Percentiles rank a stretch among this genome's conserved stretches.
These are phyloP conservation scores for Turnera subulata DNA, from an alignment of 345 rosid genomes.

Conservation along the genomic window DNA sequence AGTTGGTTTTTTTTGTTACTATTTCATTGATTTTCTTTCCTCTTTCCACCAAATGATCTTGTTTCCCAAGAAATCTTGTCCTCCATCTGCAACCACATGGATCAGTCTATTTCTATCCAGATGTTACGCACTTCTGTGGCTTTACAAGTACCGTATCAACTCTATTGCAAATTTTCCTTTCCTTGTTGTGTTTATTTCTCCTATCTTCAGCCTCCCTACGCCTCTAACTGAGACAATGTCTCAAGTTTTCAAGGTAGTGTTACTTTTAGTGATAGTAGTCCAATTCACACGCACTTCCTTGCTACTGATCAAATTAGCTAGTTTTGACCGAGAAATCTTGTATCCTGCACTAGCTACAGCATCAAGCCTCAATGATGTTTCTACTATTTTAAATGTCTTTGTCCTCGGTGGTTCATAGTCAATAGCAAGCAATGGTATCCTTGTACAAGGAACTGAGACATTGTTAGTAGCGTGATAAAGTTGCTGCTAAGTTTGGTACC, in stretches of 20 bases:
- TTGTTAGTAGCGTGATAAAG: too few species aligned
- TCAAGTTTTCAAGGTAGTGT: slow-evolving; percentile 62
- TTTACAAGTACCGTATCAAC: slow-evolving; percentile 62
- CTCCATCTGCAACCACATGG: background rate
- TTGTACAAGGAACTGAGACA: slow-evolving; percentile 71
- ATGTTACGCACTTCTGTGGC: background rate
- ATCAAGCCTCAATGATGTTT: slow-evolving; percentile 87
- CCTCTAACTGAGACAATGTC: slow-evolving; percentile 84
- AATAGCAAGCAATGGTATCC: slow-evolving; percentile 76
- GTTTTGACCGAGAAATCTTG: slow-evolving; percentile 82
- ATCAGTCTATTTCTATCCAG: background rate
- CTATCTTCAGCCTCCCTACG: slow-evolving; percentile 86
- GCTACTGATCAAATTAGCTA: slow-evolving; percentile 67
- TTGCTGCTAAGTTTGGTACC: too few species aligned
- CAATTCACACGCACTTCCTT: slow-evolving; percentile 87
- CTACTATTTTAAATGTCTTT: slow-evolving; percentile 63
- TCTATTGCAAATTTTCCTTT: slow-evolving; percentile 80
- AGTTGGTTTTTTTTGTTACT: too few species aligned
- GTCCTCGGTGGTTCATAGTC: slow-evolving; percentile 94
- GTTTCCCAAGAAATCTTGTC: background rate
- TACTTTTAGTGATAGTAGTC: slow-evolving; percentile 68
- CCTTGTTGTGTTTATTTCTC: slow-evolving; percentile 69
- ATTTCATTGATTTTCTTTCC: too few species aligned
- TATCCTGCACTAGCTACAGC: slow-evolving; percentile 98
- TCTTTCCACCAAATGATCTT: too few species aligned